Base-by-base conservation (phyloP, 768 basidiomycete genomes). In the Phlebiopsis flavidoalba region DNA sequence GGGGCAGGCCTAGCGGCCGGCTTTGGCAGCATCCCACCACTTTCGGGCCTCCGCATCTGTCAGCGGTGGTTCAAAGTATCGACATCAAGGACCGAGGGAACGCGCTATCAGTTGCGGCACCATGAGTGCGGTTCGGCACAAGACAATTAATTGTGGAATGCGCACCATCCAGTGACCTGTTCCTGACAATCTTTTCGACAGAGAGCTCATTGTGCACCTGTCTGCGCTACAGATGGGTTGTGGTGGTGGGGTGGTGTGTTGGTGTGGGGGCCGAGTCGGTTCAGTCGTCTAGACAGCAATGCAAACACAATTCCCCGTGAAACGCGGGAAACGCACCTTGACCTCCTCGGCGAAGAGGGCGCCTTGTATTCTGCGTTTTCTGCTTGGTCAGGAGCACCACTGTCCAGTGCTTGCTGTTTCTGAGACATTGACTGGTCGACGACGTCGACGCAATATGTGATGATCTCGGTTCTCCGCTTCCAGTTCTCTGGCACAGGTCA, bases 11-110 rank as follows among this genome's bases (percentile, higher is more conserved):
- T 60, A 64, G 36, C 47, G 63, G 47, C 65, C 69, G 24, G 72
- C 76, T 60, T 65, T 69, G 26, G 73, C 77, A 58, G 71, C 65
- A 40, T 84, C 77, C 86, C 84, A 87, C 74, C 82, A 77, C 68
- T 76, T 75, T 45, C 77, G 79, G 5, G 80, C 79, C 62, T 89
- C 86, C 43, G 65, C 73, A 67, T 89, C 86, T 15, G 80, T 76
- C 59, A 70, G 47, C 55, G 90, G 86, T 7, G 89, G 89, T 53
- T 79, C 75, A 71, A 92, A 94, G 71, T 88, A 92, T 69, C 82
- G 83, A 75, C 91, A 94, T 53, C 90, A 86, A n/a, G 49, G 88
- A 81, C 60, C 80, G 80, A n/a, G n/a, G n/a, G 71, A 94, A 93
- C 35, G 88, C 91, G 88, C 91, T 94, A 71, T 57, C 49, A 55